Base-by-base conservation (phyloP, 176 grass and related monocot species). In the Oryza rufipogon region DNA sequence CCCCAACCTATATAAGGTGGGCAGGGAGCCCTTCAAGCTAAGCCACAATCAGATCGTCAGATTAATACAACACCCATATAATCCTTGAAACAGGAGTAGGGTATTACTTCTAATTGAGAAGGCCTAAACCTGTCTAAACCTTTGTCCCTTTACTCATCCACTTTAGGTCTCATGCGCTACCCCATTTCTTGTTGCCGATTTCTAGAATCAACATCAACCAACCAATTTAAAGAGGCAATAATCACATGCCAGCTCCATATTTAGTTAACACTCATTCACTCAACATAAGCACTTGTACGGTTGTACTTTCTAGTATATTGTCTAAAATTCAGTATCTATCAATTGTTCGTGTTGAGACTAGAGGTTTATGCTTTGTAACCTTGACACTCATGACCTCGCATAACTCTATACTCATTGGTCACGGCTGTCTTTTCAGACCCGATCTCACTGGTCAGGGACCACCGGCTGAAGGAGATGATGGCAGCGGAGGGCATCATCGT, bases 361-460 rank as follows among this genome's bases (percentile, higher is more conserved):
- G 72, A 30, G 9, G 11, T 25, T 39, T 14, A 54, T 68, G 52
- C 20, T 68, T 85, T 28, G 33, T 66, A 74, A 73, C 41, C 26
- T 70, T 56, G 22, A 73, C 41, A 51, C 64, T 54, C 54, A 74
- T 38, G 76, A 65, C 3, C 19, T 75, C 38, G 80, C 64, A 13
- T 74, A 80, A 66, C 64, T 84, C 48, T 39, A 12, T 6, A 39
- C 72, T 45, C 22, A 70, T 64, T 76, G 49, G 64, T n/a, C 73
- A 54, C 0, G 73, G 10, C 73, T 71, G 64, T 89, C 25, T 66
- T 91, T 90, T 81, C 89, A 98, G 96, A 98, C 51, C 96, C 96
- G 1, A 80, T 98, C 16, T 98, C 96, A 26, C 87, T 98, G 83
- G 89, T 92, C 47, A 90, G 96, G 76, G 96, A 95, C 47, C 96